Percentiles rank a stretch among this genome's conserved stretches.
phyloP scores from a whole-genome alignment of 176 grass and related monocot genomes.

The Aegilops sharonensis region DNA sequence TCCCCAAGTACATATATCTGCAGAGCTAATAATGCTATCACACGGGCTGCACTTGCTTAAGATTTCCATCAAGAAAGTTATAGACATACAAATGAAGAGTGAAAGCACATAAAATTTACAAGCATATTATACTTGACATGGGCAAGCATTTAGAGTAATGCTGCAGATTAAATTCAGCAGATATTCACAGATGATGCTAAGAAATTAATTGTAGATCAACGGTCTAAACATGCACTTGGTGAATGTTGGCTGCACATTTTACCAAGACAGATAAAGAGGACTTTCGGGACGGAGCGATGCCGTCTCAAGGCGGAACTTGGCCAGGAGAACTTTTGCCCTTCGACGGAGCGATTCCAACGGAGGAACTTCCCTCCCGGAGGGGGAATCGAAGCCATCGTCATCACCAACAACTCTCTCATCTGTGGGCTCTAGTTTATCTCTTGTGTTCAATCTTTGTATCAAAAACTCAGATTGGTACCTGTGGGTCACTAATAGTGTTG shows the following conservation, averaged over 20 bases:
- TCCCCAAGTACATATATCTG: not conserved
- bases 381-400: no score
- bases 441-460: no score
- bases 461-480: no score
- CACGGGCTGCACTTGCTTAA: not conserved
- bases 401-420: no score
- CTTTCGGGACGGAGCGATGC: no score
- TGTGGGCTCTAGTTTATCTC: no score
- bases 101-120: not conserved
- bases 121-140: not conserved
- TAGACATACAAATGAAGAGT: not conserved
- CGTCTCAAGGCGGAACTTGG: no score
- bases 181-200: not conserved
- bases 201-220: not conserved
- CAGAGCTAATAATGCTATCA: not conserved
- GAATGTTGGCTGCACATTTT: not conserved
- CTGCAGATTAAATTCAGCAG: not conserved
- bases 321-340: no score
- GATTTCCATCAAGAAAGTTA: not conserved
- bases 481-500: no score
- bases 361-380: no score
- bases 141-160: not conserved
- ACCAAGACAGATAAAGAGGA: not conserved
- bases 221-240: not conserved
- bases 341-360: no score